Evolutionary conservation across 2,329 filamentous ascomycete species (phyloP).

Genomic region (Verticillium nonalfalfae): DNA sequence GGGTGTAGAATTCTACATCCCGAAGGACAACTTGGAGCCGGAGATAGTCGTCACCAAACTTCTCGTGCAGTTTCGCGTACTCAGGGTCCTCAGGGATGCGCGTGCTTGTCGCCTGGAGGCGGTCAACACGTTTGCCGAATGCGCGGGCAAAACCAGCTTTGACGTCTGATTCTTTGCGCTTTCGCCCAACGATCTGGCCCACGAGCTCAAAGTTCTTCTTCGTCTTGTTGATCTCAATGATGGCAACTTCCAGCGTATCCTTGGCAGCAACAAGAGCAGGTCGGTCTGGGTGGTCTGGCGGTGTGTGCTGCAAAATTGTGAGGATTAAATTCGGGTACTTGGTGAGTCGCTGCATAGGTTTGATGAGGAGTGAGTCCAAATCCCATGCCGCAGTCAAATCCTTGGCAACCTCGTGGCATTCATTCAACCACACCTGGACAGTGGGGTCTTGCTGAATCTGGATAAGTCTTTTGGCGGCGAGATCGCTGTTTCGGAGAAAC

Average conservation of each 20-base stretch:
- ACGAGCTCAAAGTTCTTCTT: slow-evolving; percentile 94
- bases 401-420: slow-evolving; percentile 87
- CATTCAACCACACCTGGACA: slow-evolving; percentile 79
- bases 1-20: slow-evolving; percentile 88
- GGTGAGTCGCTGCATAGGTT: slow-evolving; percentile 88
- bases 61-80: slow-evolving; percentile 76
- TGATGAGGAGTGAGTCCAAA: slow-evolving; percentile 91
- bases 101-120: slow-evolving; percentile 60
- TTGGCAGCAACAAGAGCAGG: slow-evolving; percentile 51
- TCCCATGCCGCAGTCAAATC: slow-evolving; percentile 94
- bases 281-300: slow-evolving; percentile 77
- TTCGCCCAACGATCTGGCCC: slow-evolving; percentile 78
- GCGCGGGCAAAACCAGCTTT: slow-evolving; percentile 79
- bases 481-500: slow-evolving; percentile 57
- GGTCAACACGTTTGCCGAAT: slow-evolving; percentile 83
- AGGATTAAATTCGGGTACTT: slow-evolving; percentile 88
- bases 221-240: slow-evolving; percentile 85
- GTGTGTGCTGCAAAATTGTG: slow-evolving; percentile 73
- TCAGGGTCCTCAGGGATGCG: slow-evolving; percentile 69
- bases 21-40: slow-evolving; percentile 86
- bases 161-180: slow-evolving; percentile 84
- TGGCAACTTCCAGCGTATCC: slow-evolving; percentile 54
- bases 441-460: slow-evolving; percentile 57
- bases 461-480: slow-evolving; percentile 54
- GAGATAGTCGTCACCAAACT: slow-evolving; percentile 87